A percentile compares a stretch with the other conserved stretches of the same genome.
phyloP scores from a whole-genome alignment of 2,329 filamentous ascomycete species.

The Xylaria sp. region DNA sequence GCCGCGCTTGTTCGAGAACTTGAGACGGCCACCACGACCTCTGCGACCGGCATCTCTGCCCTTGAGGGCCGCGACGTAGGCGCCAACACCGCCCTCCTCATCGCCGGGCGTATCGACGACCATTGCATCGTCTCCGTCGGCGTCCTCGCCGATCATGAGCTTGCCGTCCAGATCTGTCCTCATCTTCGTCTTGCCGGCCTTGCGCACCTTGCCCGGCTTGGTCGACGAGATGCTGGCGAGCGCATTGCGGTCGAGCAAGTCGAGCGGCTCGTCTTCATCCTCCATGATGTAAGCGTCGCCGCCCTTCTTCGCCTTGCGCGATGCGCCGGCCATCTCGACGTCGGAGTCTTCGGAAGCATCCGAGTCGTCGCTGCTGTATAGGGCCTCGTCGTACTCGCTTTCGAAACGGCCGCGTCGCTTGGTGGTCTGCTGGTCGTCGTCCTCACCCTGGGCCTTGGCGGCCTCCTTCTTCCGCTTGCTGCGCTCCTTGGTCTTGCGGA shows the following conservation, averaged over 20 bases:
- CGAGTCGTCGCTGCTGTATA: constrained; percentile 73
- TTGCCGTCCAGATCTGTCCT: constrained; percentile 74
- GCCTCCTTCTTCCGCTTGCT: constrained; percentile 83
- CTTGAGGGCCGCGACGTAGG: constrained; percentile 65
- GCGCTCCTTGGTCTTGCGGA: constrained; percentile 89
- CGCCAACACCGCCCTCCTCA: constrained; percentile 54
- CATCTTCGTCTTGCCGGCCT: constrained; percentile 52
- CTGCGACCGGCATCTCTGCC: constrained; percentile 61
- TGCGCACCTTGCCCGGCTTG: constrained; percentile 64
- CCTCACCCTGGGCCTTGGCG: constrained; percentile 51
- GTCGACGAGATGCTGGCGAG: constrained; percentile 91
- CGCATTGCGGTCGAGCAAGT: constrained; percentile 82
- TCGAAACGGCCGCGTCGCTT: constrained; percentile 64
- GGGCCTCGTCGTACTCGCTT: constrained; percentile 92
- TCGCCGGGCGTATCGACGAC: constrained; percentile 50
- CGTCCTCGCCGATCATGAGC: constrained; percentile 63
- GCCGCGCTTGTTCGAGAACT: constrained; percentile 61
- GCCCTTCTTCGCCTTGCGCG: constrained; percentile 48
- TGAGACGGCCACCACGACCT: constrained; percentile 62
- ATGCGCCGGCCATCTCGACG: constrained; percentile 47
- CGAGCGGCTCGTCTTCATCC: constrained; percentile 89
- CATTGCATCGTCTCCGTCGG: constrained; percentile 50
- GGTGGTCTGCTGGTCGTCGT: constrained; percentile 47
- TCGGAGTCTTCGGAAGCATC: constrained; percentile 60
- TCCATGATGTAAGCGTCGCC: constrained; percentile 83